Base-by-base conservation (phyloP, 306 rosid genomes). In the Cicer yamashitae region DNA sequence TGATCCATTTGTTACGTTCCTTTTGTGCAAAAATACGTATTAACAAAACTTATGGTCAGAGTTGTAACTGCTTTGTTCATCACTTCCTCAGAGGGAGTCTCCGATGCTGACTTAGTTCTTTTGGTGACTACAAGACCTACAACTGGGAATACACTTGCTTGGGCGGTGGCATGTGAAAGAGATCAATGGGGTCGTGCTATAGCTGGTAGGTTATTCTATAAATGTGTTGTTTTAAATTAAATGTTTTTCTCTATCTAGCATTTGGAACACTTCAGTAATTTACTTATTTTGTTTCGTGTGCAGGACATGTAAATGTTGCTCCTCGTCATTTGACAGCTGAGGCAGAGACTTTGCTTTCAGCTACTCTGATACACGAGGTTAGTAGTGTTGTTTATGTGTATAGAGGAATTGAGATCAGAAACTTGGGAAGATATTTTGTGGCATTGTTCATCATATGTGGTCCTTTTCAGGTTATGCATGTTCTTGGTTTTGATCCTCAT, bases 111-210 rank as follows among this genome's bases (percentile, higher is more conserved):
- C 81, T 82, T 96, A 80, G 99, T 96, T 80, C 99, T 96, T 56
- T 78, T 96, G 83, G 99, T 96, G 73, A 96, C 99, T 52, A 92
- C 99, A 51, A 92, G 99, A 80, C 99, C 99, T 67, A 90, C 99
- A 30, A 92, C 96, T 50, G 96, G 99, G 65, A 96, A 90, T 66
- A 96, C 98, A 8, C 98, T 96, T 88, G 98, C 99, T 22, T 96
- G 98, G 99, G 99, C 98, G 38, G 99, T 96, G 81, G 99, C 99
- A 81, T 96, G 98, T 70, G 99, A 96, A 82, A 92, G 99, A 30
- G 99, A 96, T 86, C 99, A 96, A 77, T 96, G 99, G 99, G 99
- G 99, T 40, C 99, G 98, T 72, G 97, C 98, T 60, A 89, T 96
- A 80, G 99, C 99, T 63, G 99, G 99, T 93, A 79, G 75, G 46